Conservation (phyloP, 495 filamentous ascomycete genomes). For the Annulohypoxylon nitens region DNA sequence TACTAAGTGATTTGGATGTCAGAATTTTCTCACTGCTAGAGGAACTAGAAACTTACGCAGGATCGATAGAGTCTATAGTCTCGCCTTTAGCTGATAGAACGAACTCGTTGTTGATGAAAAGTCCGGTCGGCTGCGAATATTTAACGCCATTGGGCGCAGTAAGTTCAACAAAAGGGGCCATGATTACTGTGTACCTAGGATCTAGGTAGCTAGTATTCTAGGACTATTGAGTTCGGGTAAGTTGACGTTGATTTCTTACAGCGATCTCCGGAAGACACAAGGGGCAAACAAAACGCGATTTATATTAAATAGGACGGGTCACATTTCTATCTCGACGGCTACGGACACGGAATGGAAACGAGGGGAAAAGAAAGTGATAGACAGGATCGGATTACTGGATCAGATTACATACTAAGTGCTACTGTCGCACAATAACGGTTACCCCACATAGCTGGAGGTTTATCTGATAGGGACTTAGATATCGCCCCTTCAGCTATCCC, state of each 20-base stretch:
- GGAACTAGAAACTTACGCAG: conserved; percentile 5
- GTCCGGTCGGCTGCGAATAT: conserved; percentile 13
- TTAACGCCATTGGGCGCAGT: conserved; percentile 10
- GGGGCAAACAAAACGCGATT: no score
- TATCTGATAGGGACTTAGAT: conserved; percentile 22
- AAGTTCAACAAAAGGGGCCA: conserved; percentile 16
- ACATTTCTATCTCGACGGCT: neutral
- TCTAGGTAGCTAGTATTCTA: no score
- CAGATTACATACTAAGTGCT: neutral
- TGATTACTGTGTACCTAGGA: neutral
- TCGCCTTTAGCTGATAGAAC: conserved; percentile 1
- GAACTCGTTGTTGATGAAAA: conserved; percentile 18
- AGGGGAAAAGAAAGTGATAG: conserved; percentile 9
- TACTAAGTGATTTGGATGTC: neutral
- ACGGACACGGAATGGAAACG: conserved; percentile 3
- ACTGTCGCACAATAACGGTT: neutral
- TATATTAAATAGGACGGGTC: neutral
- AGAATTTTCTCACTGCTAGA: neutral
- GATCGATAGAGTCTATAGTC: conserved; percentile 18
- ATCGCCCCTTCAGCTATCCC: neutral
- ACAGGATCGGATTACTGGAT: neutral
- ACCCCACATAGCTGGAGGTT: neutral
- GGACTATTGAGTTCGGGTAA: neutral
- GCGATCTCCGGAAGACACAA: neutral
- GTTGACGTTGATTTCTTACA: neutral